phyloP scores from a whole-genome alignment of 2,329 filamentous ascomycete genomes.

The Claviceps spartinae region DNA sequence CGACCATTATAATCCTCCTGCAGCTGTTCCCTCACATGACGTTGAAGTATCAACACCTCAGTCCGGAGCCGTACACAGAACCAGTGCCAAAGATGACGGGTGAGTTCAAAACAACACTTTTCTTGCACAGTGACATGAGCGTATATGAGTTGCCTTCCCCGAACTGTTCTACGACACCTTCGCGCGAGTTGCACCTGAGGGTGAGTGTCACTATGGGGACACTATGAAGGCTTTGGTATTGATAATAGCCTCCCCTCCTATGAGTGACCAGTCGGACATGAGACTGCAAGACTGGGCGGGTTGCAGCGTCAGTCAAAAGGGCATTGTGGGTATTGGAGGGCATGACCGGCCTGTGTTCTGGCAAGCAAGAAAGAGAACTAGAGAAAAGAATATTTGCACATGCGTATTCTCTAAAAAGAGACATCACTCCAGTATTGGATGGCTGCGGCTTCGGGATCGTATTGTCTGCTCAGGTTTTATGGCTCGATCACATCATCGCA shows the following conservation, averaged over 20 bases:
- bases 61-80: conserved; percentile 31
- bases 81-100: conserved; percentile 47
- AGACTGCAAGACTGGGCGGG: background rate
- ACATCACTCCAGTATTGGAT: background rate
- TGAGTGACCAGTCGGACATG: background rate
- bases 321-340: background rate
- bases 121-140: background rate
- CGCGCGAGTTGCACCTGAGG: background rate
- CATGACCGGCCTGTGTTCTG: background rate
- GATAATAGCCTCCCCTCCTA: background rate
- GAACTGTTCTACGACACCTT: background rate
- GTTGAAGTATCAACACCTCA: conserved; percentile 18
- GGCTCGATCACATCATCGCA: background rate
- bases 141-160: background rate
- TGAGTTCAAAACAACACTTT: conserved; percentile 17
- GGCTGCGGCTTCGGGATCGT: background rate
- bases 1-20: conserved; percentile 18
- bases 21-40: conserved; percentile 17
- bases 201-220: background rate
- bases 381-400: background rate
- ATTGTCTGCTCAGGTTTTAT: background rate
- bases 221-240: background rate
- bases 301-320: background rate
- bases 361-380: background rate
- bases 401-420: background rate